A percentile compares a stretch with the other conserved stretches of the same genome.
Evolutionary conservation across 345 rosid genomes (phyloP).

Genomic region (Eucalyptus marginata): DNA sequence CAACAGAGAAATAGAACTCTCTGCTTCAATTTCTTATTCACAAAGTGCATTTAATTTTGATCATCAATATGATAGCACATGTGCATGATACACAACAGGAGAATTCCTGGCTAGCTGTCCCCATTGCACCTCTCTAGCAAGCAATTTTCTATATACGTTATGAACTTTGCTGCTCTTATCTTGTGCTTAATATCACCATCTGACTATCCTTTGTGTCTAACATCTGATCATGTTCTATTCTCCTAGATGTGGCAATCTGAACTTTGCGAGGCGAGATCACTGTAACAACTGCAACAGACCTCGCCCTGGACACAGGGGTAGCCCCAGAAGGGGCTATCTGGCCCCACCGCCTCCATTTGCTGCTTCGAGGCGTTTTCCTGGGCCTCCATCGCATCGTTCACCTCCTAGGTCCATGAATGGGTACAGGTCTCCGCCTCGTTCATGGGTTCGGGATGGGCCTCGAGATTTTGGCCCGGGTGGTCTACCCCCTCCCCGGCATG

Average conservation of each 20-base stretch:
- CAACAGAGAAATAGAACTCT: background rate
- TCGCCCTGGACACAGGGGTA: slow-evolving; percentile 36
- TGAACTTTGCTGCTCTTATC: background rate
- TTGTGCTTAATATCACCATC: background rate
- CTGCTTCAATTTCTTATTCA: background rate
- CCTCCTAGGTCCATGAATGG: slow-evolving; percentile 51
- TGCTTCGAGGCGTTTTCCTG: slow-evolving; percentile 20
- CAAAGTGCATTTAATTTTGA: background rate
- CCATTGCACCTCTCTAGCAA: background rate
- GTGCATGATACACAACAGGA: background rate
- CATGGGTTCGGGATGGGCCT: slow-evolving; percentile 48
- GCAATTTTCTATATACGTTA: background rate
- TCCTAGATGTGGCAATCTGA: slow-evolving; percentile 67
- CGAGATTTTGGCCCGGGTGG: slow-evolving; percentile 42
- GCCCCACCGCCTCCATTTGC: slow-evolving; percentile 32
- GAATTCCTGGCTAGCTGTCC: background rate
- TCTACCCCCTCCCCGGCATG: slow-evolving; percentile 52
- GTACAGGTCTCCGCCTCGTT: slow-evolving; percentile 74
- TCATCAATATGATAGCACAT: background rate
- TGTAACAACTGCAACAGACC: slow-evolving; percentile 71
- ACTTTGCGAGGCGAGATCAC: slow-evolving; percentile 73
- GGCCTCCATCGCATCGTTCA: slow-evolving; percentile 51
- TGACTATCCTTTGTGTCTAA: background rate
- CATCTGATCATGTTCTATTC: background rate
- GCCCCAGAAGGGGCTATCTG: slow-evolving; percentile 16